Evolutionary conservation across 139 green algal genomes (phyloP), one percentile per base, ranked within the genome.

Genomic region (Chlamydomonas sp.): DNA sequence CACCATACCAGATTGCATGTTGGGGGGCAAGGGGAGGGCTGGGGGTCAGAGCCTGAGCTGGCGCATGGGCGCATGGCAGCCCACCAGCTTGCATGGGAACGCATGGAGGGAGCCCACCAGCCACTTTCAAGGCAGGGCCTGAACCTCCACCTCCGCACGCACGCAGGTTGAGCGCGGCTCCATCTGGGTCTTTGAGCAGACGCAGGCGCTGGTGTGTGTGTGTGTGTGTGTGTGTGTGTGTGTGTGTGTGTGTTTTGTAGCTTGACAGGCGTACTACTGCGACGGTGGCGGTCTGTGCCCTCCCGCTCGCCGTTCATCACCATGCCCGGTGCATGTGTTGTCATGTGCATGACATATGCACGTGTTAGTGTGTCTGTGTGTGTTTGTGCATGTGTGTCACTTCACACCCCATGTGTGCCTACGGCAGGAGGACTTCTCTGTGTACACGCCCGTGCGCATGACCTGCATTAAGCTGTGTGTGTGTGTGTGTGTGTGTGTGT

Each of bases 111-210:
- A n/a, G n/a, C n/a, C n/a, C n/a, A n/a, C n/a, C n/a, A n/a, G n/a
- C n/a, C 60, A 47, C 20, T 10, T 16, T 5, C 30, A 67, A 38
- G 39, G 16, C 26, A 67, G 26, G 28, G 13, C 20, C 8, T 64
- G n/a, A 64, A 36, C n/a, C 20, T 64, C 20, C 13, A 13, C 8
- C 57, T 33, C 28, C 57, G 8, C 58, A 5, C 31, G 30, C 6
- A 8, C 50, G 16, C 84, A 92, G 81, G 66, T 95, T 20, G 84
- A 88, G 35, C 75, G 70, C 20, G 84, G 65, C 35, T 60, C 26
- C n/a, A 80, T 95, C n/a, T 96, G 90, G 90, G 81, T 75, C 0
- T 96, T 96, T 76, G 90, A 96, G 69, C 90, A 96, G 82, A 88
- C 88, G 6, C 77, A 83, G 64, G 69, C 63, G 3, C 69, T 76